Evolutionary conservation across 768 basidiomycete species (phyloP), one percentile per base, ranked within the genome.

Genomic region (Podaxis sp.): DNA sequence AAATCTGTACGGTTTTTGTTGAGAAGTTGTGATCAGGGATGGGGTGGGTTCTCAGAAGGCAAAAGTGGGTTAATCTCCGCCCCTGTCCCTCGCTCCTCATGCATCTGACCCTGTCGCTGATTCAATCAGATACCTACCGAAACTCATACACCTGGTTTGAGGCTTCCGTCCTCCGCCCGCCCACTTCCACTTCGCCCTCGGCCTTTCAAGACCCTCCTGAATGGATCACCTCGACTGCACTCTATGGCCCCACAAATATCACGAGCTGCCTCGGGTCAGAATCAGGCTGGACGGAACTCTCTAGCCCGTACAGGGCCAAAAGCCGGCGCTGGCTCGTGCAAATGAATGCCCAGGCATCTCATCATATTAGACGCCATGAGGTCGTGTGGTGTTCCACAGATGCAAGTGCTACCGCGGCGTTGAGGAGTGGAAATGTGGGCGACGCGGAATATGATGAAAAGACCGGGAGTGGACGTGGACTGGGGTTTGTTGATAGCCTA

Each of bases 101-200:
- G 17, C 8, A 51, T 17, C 24, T 53, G 11, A 36, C 30, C n/a
- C 30, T 1, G 36, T n/a, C 41, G 24, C 8, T 49, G 26, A 36
- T 11, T 10, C 7, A 24, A 7, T 28, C 48, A 77, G 76, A 69
- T 5, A 64, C 68, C 6, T 75, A 74, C 58, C 65, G 71, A 26
- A 71, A 70, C 1, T 74, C 75, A 5, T 71, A 61, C 41, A 72
- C 72, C 20, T 77, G 76, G 76, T 76, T 76, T 24, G 75, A 76
- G 59, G 74, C 70, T 1, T 65, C 64, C 12, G 73, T 77, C 3
- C 63, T 71, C 22, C 76, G 74, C 22, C 44, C 44, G 7, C 44
- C 44, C 8, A 33, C 30, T 20, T 24, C 10, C 20, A 58, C 17
- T 4, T 46, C 65, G 4, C 22, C 50, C 7, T 56, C 56, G 41